Conservation (phyloP, 306 rosid genomes). For the Cicer yamashitae region DNA sequence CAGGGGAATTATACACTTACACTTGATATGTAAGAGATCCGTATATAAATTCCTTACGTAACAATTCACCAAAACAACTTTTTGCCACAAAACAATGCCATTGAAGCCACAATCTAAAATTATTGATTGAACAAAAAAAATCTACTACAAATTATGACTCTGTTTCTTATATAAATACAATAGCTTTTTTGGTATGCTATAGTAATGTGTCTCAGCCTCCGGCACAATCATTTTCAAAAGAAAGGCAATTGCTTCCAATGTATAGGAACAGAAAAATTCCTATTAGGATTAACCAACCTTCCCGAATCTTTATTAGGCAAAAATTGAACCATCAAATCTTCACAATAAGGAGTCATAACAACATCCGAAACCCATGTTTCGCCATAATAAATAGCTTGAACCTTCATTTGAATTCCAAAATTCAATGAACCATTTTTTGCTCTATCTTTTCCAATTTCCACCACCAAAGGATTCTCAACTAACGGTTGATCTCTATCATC, state of each 20-base stretch:
- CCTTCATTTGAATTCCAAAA: conserved; percentile 58
- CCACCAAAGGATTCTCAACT: conserved; percentile 46
- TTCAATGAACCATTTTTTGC: conserved; percentile 45
- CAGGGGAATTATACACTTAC: too few relatives aligned
- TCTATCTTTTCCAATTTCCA: conserved; percentile 54
- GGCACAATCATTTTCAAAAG: conserved; percentile 13
- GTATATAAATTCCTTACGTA: too few relatives aligned
- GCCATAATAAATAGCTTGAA: conserved; percentile 47
- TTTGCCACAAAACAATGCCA: too few relatives aligned
- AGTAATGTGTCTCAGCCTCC: too few relatives aligned
- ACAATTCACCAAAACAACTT: too few relatives aligned
- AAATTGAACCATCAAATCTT: conserved; percentile 46
- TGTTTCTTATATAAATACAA: too few relatives aligned
- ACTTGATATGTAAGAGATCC: too few relatives aligned
- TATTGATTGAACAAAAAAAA: too few relatives aligned
- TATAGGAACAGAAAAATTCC: conserved; percentile 50
- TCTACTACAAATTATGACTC: too few relatives aligned
- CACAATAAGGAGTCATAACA: conserved; percentile 54
- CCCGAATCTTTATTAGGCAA: conserved; percentile 18
- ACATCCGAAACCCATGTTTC: conserved; percentile 49
- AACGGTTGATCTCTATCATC: conserved; percentile 21
- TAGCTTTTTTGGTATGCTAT: too few relatives aligned
- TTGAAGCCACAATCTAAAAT: too few relatives aligned
- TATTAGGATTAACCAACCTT: conserved; percentile 40
- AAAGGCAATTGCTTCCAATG: conserved; percentile 49